Percentiles rank a stretch among this genome's conserved stretches.
phyloP scores from a whole-genome alignment of 768 basidiomycete genomes.

The Cystoderma amianthinum region DNA sequence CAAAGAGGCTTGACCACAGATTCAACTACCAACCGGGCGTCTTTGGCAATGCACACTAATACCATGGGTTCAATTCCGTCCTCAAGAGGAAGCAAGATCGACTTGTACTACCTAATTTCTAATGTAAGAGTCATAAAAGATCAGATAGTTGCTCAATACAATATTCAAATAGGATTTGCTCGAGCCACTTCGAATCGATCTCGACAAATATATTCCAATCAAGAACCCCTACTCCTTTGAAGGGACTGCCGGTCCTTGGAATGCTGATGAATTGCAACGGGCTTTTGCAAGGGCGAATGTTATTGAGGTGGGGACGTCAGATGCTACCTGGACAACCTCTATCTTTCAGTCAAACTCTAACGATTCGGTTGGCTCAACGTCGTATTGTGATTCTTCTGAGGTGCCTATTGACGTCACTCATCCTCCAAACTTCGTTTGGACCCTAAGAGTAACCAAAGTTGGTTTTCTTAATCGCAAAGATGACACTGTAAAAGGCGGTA shows the following conservation, averaged over 20 bases:
- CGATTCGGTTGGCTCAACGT: slow-evolving; percentile 15
- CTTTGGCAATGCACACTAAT: slow-evolving; percentile 7
- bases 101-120: slow-evolving; percentile 88
- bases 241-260: slow-evolving; percentile 60
- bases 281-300: slow-evolving; percentile 56
- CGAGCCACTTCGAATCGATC: slow-evolving; percentile 60
- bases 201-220: slow-evolving; percentile 48
- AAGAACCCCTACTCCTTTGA: slow-evolving; percentile 63
- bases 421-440: slow-evolving; percentile 27
- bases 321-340: slow-evolving; percentile 25
- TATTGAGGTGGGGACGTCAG: slow-evolving; percentile 46
- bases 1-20: slow-evolving; percentile 44
- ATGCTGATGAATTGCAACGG: slow-evolving; percentile 56
- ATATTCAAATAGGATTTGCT: slow-evolving; percentile 47
- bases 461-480: slow-evolving; percentile 81
- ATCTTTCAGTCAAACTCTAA: slow-evolving; percentile 31
- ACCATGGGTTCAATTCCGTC: slow-evolving; percentile 22
- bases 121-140: slow-evolving; percentile 55
- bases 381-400: not conserved
- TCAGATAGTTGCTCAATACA: slow-evolving; percentile 4
- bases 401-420: not conserved
- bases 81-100: slow-evolving; percentile 64
- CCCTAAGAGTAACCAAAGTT: slow-evolving; percentile 71
- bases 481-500: slow-evolving; percentile 70
- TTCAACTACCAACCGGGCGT: slow-evolving; percentile 23